Evolutionary conservation across 805 yeast genomes (phyloP), one percentile per base, ranked within the genome.

Genomic region (Barnettozyma salicaria): DNA sequence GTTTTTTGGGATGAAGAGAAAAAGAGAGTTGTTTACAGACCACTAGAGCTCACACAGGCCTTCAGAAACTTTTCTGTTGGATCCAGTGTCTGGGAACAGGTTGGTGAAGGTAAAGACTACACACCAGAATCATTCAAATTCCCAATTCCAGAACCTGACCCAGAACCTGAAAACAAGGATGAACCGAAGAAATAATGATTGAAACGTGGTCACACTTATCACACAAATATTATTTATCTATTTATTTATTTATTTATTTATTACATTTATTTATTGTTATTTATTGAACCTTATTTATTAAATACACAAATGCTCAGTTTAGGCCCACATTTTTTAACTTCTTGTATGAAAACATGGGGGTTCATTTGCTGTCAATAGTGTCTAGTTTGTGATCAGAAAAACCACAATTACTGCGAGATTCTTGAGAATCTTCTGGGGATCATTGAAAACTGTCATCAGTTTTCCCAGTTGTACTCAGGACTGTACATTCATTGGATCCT

Each of bases 61-160:
- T 86, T 86, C 78, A 78, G 95, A 70, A 82, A 84, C 69, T 86
- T 86, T 67, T 68, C 83, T 19, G 94, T 84, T 32, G 95, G 95
- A 32, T 78, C 90, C 9, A 77, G 90, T 22, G 87, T 82, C 32
- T 86, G 95, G 92, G 95, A 86, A 61, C 95, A 82, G 49, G 90
- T 85, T 49, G 95, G 95, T 40, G 81, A 79, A 14, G 95, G 95
- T 53, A 70, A 74, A 44, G 95, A 86, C 59, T 76, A 70, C 48
- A 77, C 90, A 18, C 95, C 95, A 6, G 88, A 79, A 44, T 62
- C 75, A 27, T 86, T 85, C 72, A 80, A 80, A 60, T 75, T 86
- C 54, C 95, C 95, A 36, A 71, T 78, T 34, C 94, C 94, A 21
- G 76, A 75, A 61, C 86, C 87, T 9, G 94, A 82, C 60, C 78